These are phyloP conservation scores for Hirsutella minnesotensis DNA, from an alignment of 2,329 filamentous ascomycete genomes.

Conservation along the genomic window DNA sequence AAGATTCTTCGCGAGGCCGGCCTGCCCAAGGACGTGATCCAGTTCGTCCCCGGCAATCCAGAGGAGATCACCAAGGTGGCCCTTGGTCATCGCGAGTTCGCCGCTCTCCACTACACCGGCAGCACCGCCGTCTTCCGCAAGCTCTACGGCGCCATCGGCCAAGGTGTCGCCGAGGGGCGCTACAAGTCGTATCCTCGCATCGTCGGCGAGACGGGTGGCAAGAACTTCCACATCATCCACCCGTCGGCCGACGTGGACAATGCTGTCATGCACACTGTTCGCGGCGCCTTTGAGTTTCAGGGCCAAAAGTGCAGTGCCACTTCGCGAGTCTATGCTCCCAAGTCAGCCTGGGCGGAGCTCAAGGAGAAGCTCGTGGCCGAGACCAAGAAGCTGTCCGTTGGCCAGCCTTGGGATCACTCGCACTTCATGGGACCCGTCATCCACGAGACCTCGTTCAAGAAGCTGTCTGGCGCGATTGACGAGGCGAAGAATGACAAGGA, in stretches of 20 bases:
- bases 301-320: conserved; percentile 87
- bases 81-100: conserved; percentile 67
- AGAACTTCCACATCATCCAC: conserved; percentile 87
- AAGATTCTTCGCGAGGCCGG: conserved; percentile 86
- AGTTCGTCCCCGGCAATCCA: conserved; percentile 84
- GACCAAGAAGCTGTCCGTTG: conserved; percentile 58
- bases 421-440: conserved; percentile 87
- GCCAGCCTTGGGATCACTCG: conserved; percentile 53
- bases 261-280: conserved; percentile 69
- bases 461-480: conserved; percentile 65
- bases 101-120: conserved; percentile 90
- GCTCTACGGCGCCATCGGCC: conserved; percentile 77
- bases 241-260: conserved; percentile 65
- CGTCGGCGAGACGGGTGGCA: conserved; percentile 83
- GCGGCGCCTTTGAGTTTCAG: conserved; percentile 82
- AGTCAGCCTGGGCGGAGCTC: conserved; percentile 64
- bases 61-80: conserved; percentile 70
- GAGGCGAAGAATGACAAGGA: conserved; percentile 64
- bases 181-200: conserved; percentile 82
- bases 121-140: conserved; percentile 84
- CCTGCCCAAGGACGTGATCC: conserved; percentile 78
- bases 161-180: conserved; percentile 66
- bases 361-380: conserved; percentile 55
- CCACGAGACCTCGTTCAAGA: conserved; percentile 70
- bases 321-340: conserved; percentile 66